Evolutionary conservation across 2,329 filamentous ascomycete genomes (phyloP).

Genomic region (Hypoxylon sp.): DNA sequence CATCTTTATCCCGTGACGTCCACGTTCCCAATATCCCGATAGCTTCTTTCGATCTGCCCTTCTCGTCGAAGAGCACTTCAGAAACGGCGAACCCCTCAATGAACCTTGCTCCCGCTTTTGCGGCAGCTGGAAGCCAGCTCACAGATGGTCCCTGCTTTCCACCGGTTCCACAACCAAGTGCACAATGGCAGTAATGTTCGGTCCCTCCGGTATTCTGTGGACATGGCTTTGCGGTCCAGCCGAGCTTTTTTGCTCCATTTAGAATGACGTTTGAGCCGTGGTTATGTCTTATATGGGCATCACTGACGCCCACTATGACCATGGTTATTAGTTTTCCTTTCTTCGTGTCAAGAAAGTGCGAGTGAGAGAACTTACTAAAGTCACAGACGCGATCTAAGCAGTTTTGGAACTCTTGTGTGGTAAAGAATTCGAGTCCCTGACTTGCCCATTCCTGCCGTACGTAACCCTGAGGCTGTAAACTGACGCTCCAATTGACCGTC

Average conservation of each 20-base stretch:
- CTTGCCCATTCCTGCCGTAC: slow-evolving; percentile 84
- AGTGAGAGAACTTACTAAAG: slow-evolving; percentile 52
- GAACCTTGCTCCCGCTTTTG: slow-evolving; percentile 78
- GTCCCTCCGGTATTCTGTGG: slow-evolving; percentile 81
- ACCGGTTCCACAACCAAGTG: slow-evolving; percentile 68
- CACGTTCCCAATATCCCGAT: slow-evolving; percentile 78
- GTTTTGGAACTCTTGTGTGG: slow-evolving; percentile 76
- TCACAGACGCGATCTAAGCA: slow-evolving; percentile 81
- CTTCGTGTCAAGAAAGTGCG: not conserved
- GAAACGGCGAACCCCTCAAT: slow-evolving; percentile 83
- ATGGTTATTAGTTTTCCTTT: slow-evolving; percentile 3
- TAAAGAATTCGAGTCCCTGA: slow-evolving; percentile 75
- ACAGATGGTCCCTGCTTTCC: slow-evolving; percentile 83
- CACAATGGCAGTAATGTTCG: slow-evolving; percentile 76
- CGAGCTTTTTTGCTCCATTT: slow-evolving; percentile 77
- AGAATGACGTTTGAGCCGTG: slow-evolving; percentile 75
- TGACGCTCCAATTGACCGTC: slow-evolving; percentile 83
- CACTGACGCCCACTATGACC: slow-evolving; percentile 71
- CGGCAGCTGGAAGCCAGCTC: slow-evolving; percentile 82
- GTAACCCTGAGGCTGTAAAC: slow-evolving; percentile 72
- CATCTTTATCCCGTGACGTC: slow-evolving; percentile 73
- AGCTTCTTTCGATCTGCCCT: slow-evolving; percentile 61
- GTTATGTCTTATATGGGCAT: slow-evolving; percentile 74
- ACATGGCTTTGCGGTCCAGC: slow-evolving; percentile 73
- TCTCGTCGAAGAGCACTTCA: slow-evolving; percentile 72